Base-by-base conservation (phyloP, 257 asterid species). In the Rhazya stricta region DNA sequence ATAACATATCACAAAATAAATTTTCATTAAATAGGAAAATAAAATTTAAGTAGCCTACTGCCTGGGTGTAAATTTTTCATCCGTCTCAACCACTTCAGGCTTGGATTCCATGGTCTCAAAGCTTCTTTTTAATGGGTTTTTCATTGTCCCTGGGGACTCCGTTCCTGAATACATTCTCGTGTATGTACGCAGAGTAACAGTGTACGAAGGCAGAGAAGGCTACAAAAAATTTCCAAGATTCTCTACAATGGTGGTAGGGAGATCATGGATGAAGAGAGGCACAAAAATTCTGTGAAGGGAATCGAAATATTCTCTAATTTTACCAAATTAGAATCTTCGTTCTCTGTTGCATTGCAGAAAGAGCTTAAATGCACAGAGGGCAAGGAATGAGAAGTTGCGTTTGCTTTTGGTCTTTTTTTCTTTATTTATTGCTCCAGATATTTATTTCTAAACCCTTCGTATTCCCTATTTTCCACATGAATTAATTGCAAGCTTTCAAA, bases 81-180 rank as follows among this genome's bases (percentile, higher is more conserved):
- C 72, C 75, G 79, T 79, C 36, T 80, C 85, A 56, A 68, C 13
- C 25, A 36, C 58, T 41, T 77, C 76, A 27, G 80, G 69, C 67
- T 30, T 73, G 74, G 85, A 75, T 51, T 58, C 60, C 80, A 84
- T 69, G 61, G 45, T 72, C 6, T 82, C 89, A 58, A 54, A 81
- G 79, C 82, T 76, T 81, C 87, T 77, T 80, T 83, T 86, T 56
- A 83, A 77, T 66, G 92, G 87, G 84, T 74, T 82, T 77, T 27
- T 72, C 68, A 67, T 77, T 61, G 63, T 62, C 77, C 74, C 84
- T 7, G 45, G 37, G 45, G 78, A 56, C 62, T 82, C 88, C 88
- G 83, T 87, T 5, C 45, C 57, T 12, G 39, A 9, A 65, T 0
- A 46, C 12, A 18, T 78, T n/a, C 36, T n/a, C 7, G 3, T 56